Percentiles rank a stretch among this genome's conserved stretches.
Evolutionary conservation across 140 eudicot genomes (phyloP).

Genomic region (Flaveria floridana): DNA sequence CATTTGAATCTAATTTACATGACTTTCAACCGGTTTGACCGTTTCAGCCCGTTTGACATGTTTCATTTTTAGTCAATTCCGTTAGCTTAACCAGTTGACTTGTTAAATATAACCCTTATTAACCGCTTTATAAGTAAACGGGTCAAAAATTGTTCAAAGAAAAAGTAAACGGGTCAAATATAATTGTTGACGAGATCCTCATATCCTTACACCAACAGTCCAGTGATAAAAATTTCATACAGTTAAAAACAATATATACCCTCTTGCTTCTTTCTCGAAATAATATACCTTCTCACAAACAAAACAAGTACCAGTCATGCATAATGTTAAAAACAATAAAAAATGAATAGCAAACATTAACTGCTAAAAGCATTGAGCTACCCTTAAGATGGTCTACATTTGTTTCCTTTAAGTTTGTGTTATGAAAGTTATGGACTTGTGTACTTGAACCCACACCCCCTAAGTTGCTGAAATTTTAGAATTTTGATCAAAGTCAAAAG

Average conservation of each 20-base stretch:
- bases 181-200: not conserved
- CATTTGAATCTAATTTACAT: not conserved
- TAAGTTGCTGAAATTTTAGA: not conserved
- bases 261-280: too few species aligned
- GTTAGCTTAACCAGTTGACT: not conserved
- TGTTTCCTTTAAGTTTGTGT: not conserved
- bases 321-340: not conserved
- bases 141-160: not conserved
- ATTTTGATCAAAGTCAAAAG: not conserved
- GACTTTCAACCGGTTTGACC: not conserved
- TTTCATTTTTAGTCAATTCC: not conserved
- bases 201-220: not conserved
- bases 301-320: too few species aligned
- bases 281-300: too few species aligned
- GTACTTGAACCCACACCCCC: not conserved
- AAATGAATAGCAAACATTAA: not conserved
- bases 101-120: not conserved
- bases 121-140: not conserved
- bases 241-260: not conserved
- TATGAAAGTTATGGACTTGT: slow-evolving; percentile 14
- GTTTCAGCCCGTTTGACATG: not conserved
- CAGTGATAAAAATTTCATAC: not conserved
- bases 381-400: not conserved
- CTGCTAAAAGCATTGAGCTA: slow-evolving; percentile 6
- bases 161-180: not conserved